A percentile compares a stretch with the other conserved stretches of the same genome.
These are phyloP conservation scores for Arxiozyma slooffiae DNA, from an alignment of 1,139 yeast genomes.

Conservation along the genomic window DNA sequence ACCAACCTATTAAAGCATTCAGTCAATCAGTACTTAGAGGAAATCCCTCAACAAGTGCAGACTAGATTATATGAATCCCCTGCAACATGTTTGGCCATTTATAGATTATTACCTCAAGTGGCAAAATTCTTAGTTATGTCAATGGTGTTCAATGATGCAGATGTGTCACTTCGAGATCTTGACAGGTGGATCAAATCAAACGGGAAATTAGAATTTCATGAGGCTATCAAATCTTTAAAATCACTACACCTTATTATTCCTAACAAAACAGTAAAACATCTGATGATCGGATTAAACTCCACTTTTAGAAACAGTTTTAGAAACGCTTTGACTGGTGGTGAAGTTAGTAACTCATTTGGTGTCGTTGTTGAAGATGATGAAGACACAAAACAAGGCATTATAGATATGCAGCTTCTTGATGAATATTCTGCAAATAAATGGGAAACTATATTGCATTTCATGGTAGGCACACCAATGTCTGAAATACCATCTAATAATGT, in stretches of 20 bases:
- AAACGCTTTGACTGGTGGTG: conserved; percentile 75
- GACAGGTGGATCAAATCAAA: conserved; percentile 67
- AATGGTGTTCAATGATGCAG: conserved; percentile 71
- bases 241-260: conserved; percentile 70
- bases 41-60: conserved; percentile 76
- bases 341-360: conserved; percentile 45
- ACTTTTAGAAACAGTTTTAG: conserved; percentile 67
- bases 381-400: conserved; percentile 32
- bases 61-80: conserved; percentile 72
- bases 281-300: conserved; percentile 46
- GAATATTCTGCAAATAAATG: conserved; percentile 76
- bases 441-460: conserved; percentile 92
- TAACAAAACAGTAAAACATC: conserved; percentile 23
- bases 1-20: conserved; percentile 54
- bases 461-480: conserved; percentile 83
- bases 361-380: conserved; percentile 40
- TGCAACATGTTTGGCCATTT: conserved; percentile 88
- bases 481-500: conserved; percentile 62
- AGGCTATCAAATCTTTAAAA: conserved; percentile 68
- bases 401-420: conserved; percentile 60
- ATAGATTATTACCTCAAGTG: conserved; percentile 74
- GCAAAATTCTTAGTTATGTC: conserved; percentile 86
- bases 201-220: conserved; percentile 43
- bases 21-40: conserved; percentile 83
- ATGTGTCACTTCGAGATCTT: conserved; percentile 56